phyloP scores from a whole-genome alignment of 805 yeast genomes.

The Tetrapisispora iriomotensis region DNA sequence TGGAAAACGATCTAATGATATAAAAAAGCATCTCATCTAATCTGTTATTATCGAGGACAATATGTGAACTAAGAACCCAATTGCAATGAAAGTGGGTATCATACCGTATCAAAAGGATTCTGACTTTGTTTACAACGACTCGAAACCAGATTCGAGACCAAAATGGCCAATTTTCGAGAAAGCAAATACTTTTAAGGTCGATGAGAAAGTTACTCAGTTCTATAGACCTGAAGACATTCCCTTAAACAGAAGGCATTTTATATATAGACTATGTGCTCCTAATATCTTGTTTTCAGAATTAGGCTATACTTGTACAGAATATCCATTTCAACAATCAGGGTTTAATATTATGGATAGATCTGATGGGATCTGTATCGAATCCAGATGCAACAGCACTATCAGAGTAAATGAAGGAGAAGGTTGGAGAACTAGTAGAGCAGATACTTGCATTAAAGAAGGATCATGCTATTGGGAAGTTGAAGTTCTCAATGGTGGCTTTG shows the following conservation, averaged over 20 bases:
- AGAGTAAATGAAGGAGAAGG: conserved; percentile 56
- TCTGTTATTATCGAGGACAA: too few species aligned
- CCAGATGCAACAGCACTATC: conserved; percentile 22
- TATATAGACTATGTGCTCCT: conserved; percentile 71
- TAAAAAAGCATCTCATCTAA: too few species aligned
- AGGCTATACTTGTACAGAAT: conserved; percentile 62
- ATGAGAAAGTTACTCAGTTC: conserved; percentile 7
- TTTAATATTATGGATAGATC: conserved; percentile 46
- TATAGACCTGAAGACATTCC: conserved; percentile 62
- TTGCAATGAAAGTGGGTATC: conserved; percentile 23
- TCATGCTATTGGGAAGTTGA: conserved; percentile 69
- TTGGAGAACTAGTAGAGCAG: conserved; percentile 71
- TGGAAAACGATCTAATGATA: too few species aligned
- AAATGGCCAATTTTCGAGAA: conserved; percentile 15
- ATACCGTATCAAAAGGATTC: conserved; percentile 22
- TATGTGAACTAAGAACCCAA: neutral
- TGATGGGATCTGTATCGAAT: conserved; percentile 39
- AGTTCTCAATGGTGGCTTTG: conserved; percentile 32
- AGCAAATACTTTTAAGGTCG: conserved; percentile 8
- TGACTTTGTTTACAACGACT: conserved; percentile 15
- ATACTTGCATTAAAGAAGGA: conserved; percentile 71
- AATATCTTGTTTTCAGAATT: conserved; percentile 47
- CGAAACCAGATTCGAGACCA: conserved; percentile 10
- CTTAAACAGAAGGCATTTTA: conserved; percentile 66
- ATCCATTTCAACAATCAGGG: conserved; percentile 42